Conservation (phyloP, 305 asterid genomes). For the Rubia balearica region DNA sequence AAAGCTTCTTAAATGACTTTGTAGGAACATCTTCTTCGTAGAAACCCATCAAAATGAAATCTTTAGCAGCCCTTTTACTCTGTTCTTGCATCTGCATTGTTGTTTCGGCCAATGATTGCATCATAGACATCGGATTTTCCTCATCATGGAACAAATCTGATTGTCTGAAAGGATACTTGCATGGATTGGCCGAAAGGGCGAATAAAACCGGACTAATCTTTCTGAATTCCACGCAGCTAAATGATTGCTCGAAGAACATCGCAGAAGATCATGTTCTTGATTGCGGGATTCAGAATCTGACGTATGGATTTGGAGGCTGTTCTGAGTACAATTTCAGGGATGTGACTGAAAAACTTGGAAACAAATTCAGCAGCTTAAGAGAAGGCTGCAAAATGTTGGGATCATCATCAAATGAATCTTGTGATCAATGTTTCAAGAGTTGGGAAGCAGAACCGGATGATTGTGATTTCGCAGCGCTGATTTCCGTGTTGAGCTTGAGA, state of each 20-base stretch:
- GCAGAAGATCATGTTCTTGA: constrained; percentile 14
- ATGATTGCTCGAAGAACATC: constrained; percentile 27
- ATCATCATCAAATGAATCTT: constrained; percentile 22
- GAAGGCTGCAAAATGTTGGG: constrained; percentile 38
- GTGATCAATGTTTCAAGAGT: constrained; percentile 35
- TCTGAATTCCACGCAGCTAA: constrained; percentile 35
- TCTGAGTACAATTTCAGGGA: constrained; percentile 45
- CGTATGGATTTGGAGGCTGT: constrained; percentile 53
- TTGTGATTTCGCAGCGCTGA: constrained; percentile 47
- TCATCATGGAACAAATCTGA: constrained; percentile 28
- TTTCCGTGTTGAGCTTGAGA: constrained; percentile 43
- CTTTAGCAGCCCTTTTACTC: neutral
- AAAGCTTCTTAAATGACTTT: neutral
- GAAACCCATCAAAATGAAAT: constrained; percentile 12
- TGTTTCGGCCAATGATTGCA: constrained; percentile 32
- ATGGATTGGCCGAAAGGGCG: constrained; percentile 36
- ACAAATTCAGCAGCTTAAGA: constrained; percentile 25
- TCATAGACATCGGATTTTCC: constrained; percentile 24
- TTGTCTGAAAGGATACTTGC: constrained; percentile 32
- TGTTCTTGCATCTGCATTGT: constrained; percentile 14
- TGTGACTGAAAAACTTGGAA: constrained; percentile 31
- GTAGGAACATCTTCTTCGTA: neutral
- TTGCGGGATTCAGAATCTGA: constrained; percentile 56
- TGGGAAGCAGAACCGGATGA: constrained; percentile 36
- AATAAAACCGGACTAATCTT: constrained; percentile 44